phyloP scores from a whole-genome alignment of 441 rosid genomes.

The Eruca vesicaria region DNA sequence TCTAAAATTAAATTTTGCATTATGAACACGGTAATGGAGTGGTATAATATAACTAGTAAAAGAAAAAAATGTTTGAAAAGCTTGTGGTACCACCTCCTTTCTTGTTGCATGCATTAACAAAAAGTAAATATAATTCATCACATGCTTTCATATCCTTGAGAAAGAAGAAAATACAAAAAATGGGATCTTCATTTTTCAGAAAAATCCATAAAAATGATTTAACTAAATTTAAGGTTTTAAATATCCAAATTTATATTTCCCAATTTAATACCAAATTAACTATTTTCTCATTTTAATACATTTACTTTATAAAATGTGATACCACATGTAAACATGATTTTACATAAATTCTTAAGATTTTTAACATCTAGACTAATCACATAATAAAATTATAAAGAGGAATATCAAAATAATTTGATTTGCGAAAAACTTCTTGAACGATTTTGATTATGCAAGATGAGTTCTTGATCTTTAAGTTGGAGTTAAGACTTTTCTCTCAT shows the following conservation, averaged over 20 bases:
- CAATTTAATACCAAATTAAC: too few relatives aligned
- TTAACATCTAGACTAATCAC: background rate
- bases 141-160: too few relatives aligned
- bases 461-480: too few relatives aligned
- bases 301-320: background rate
- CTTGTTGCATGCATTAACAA: constrained; percentile 17
- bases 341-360: background rate
- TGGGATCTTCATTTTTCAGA: too few relatives aligned
- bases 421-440: background rate
- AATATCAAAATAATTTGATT: background rate
- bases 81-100: constrained; percentile 22
- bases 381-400: background rate
- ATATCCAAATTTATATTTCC: too few relatives aligned
- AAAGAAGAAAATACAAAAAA: too few relatives aligned
- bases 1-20: background rate
- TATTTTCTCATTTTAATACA: too few relatives aligned
- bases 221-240: too few relatives aligned
- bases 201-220: too few relatives aligned
- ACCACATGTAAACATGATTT: background rate
- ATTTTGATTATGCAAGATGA: background rate
- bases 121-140: too few relatives aligned
- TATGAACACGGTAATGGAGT: constrained; percentile 13
- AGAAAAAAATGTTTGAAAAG: background rate
- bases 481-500: too few relatives aligned
- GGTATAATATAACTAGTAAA: background rate